Base-by-base conservation (phyloP, 2,329 filamentous ascomycete genomes). In the Cytospora mali region DNA sequence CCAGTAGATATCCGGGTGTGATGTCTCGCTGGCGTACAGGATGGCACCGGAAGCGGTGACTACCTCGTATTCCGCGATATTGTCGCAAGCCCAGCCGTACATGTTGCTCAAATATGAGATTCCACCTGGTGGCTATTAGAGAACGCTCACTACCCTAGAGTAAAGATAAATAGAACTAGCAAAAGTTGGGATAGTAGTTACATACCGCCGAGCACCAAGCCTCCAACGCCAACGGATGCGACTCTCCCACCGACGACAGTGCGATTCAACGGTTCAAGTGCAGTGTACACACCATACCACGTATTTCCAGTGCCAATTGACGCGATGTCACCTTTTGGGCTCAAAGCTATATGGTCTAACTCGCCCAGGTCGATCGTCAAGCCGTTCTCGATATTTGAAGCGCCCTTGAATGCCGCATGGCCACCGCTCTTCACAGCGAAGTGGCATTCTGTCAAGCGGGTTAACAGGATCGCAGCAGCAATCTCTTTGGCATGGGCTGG, bases 1-100 rank as follows among this genome's bases (percentile, higher is more conserved):
- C 81, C 83, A 86, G 72, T 81, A 86, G 2, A 88, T 74, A 59
- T 86, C 83, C 0, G 75, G 64, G 62, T 85, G 76, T 25, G 78
- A 66, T 2, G 72, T 70, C 3, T 69, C 71, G 10, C 73, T 77
- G 3, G 80, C 82, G 2, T 72, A 76, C 1, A 82, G 67, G 23
- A 80, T 69, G 21, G 73, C 66, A 2, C 83, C 83, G 42, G 72
- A 70, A 0, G 77, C 79, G 13, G 79, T 77, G 3, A 85, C 75
- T 16, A 56, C 54, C 10, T 39, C 54, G 25, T 56, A 56, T 7
- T 33, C 29, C 18, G 31, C 54, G 23, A 35, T 33, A 13, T 39
- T n/a, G 16, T 56, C 54, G 31, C 54, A 56, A 27, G 18, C 54
- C 33, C 31, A 25, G 29, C 54, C 54, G 39, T 35, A 11, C 2